Conservation (phyloP, 257 asterid genomes). For the Nicotiana obtusifolia region DNA sequence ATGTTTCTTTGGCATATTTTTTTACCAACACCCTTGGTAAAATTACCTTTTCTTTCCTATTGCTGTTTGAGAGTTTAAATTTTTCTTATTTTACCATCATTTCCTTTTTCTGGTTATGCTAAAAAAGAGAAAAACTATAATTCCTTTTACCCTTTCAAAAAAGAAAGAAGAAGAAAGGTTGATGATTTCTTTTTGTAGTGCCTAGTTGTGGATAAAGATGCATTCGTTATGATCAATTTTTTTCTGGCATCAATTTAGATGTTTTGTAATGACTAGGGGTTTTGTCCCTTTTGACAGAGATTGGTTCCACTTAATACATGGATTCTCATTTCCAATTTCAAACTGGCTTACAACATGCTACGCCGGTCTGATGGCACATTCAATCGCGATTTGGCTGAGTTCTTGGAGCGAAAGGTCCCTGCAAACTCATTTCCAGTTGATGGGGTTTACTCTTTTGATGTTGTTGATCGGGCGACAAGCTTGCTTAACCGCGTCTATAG, state of each 20-base stretch:
- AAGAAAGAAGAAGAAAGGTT: neutral
- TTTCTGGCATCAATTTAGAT: neutral
- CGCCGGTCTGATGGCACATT: slow-evolving; percentile 46
- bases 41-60: neutral
- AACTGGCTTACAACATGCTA: slow-evolving; percentile 40
- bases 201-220: neutral
- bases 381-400: slow-evolving; percentile 41
- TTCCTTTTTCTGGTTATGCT: slow-evolving; percentile 8
- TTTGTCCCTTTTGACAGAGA: slow-evolving; percentile 20
- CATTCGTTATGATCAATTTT: neutral
- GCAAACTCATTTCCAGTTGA: slow-evolving; percentile 34
- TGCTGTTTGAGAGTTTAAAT: neutral
- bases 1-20: neutral
- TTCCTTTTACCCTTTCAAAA: neutral
- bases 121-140: neutral
- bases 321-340: slow-evolving; percentile 44
- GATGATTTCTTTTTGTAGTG: slow-evolving; percentile 7
- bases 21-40: neutral
- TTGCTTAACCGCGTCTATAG: slow-evolving; percentile 30
- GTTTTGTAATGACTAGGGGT: neutral
- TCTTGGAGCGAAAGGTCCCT: slow-evolving; percentile 37
- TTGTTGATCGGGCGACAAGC: slow-evolving; percentile 28
- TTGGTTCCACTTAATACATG: slow-evolving; percentile 46
- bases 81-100: neutral
- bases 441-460: slow-evolving; percentile 46